Conservation (phyloP, 1,139 yeast genomes). For the Taiozyma sp. region DNA sequence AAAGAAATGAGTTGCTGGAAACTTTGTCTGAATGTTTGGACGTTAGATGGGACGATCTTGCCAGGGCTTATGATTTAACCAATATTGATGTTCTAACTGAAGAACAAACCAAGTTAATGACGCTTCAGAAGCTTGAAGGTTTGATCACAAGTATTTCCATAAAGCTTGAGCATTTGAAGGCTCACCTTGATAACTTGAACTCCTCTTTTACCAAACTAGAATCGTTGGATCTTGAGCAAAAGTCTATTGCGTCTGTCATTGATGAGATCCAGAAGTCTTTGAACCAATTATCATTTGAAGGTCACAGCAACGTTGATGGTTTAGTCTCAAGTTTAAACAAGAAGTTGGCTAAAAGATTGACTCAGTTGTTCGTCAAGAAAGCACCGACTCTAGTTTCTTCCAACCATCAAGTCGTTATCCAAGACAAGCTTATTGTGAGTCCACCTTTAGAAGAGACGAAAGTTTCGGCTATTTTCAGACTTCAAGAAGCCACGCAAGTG, state of each 20-base stretch:
- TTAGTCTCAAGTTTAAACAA: slow-evolving; percentile 40
- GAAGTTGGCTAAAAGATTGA: slow-evolving; percentile 34
- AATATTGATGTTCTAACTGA: slow-evolving; percentile 25
- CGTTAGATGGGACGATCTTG: slow-evolving; percentile 53
- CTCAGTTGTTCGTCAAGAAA: slow-evolving; percentile 27
- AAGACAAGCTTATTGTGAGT: slow-evolving; percentile 38
- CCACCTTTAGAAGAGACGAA: slow-evolving; percentile 39
- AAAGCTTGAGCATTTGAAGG: slow-evolving; percentile 28
- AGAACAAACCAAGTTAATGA: slow-evolving; percentile 38
- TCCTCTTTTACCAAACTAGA: slow-evolving; percentile 26
- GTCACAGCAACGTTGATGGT: slow-evolving; percentile 33
- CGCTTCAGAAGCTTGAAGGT: slow-evolving; percentile 38
- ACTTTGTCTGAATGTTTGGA: slow-evolving; percentile 29
- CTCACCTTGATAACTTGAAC: slow-evolving; percentile 20
- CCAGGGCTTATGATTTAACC: slow-evolving; percentile 44
- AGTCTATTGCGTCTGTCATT: slow-evolving; percentile 24
- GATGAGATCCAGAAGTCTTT: slow-evolving; percentile 37
- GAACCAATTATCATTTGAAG: slow-evolving; percentile 37
- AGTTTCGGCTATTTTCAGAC: slow-evolving; percentile 24
- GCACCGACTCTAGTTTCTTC: not conserved
- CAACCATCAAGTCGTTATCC: slow-evolving; percentile 37
- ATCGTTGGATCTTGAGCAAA: slow-evolving; percentile 27
- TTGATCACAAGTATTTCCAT: slow-evolving; percentile 32
- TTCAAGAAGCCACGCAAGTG: slow-evolving; percentile 27
- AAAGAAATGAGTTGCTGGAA: slow-evolving; percentile 31